Conservation (phyloP, 2,329 filamentous ascomycete genomes). For the Botrytis aclada region DNA sequence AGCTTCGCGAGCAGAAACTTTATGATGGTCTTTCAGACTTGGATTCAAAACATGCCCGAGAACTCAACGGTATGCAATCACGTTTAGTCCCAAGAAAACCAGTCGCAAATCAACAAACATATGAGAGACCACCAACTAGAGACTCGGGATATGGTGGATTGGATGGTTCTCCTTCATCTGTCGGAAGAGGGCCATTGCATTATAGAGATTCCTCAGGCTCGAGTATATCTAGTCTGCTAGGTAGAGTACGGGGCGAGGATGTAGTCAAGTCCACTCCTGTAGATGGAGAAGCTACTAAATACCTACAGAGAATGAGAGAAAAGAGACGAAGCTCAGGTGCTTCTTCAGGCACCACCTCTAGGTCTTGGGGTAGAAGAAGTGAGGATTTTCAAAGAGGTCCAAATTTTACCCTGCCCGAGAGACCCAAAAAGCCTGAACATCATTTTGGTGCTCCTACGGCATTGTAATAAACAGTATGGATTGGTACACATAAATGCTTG, state of each 20-base stretch:
- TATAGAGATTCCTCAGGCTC: neutral
- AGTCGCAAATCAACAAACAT: neutral
- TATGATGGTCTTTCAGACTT: neutral
- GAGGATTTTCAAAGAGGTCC: neutral
- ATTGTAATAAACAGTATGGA: neutral
- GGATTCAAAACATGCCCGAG: neutral
- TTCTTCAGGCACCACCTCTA: neutral
- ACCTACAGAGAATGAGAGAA: constrained; percentile 9
- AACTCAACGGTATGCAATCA: neutral
- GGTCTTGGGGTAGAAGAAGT: neutral
- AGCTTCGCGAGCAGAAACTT: neutral
- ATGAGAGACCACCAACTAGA: constrained; percentile 5
- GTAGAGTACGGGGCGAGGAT: constrained; percentile 5
- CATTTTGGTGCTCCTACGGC: neutral
- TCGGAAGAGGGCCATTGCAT: neutral
- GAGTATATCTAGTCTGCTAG: constrained; percentile 9
- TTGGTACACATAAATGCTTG: neutral
- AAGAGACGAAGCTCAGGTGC: constrained; percentile 10
- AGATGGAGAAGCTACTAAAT: constrained; percentile 18
- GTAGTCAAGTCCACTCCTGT: neutral
- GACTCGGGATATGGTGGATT: neutral
- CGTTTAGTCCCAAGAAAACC: neutral
- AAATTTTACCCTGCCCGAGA: neutral
- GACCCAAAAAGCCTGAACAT: constrained; percentile 1
- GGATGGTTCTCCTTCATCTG: neutral